Conservation (phyloP, 2,329 filamentous ascomycete species). For the Verticillium alfalfae region DNA sequence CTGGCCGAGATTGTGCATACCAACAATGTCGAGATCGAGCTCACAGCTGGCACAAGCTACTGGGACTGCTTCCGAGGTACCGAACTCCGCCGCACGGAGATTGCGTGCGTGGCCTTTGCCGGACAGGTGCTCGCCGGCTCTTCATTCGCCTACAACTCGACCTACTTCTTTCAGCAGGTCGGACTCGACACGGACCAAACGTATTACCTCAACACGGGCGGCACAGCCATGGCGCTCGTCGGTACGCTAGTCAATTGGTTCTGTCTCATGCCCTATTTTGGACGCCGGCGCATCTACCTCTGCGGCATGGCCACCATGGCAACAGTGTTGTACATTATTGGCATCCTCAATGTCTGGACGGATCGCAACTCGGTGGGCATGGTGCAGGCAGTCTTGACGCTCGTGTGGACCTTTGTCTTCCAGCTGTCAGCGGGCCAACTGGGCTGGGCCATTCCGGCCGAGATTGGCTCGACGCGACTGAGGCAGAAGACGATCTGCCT, state of each 20-base stretch:
- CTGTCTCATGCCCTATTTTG: slow-evolving; percentile 26
- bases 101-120: slow-evolving; percentile 21
- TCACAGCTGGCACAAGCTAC: slow-evolving; percentile 26
- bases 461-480: slow-evolving; percentile 22
- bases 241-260: slow-evolving; percentile 40
- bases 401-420: slow-evolving; percentile 8
- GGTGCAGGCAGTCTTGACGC: slow-evolving; percentile 22
- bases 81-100: slow-evolving; percentile 29
- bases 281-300: slow-evolving; percentile 38
- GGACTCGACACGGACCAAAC: slow-evolving; percentile 21
- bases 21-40: slow-evolving; percentile 26
- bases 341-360: slow-evolving; percentile 26
- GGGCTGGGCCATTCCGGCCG: slow-evolving; percentile 18
- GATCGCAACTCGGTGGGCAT: slow-evolving; percentile 27
- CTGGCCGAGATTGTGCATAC: slow-evolving; percentile 37
- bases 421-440: slow-evolving; percentile 11
- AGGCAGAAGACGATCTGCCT: slow-evolving; percentile 25
- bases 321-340: slow-evolving; percentile 31
- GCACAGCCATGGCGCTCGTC: slow-evolving; percentile 30
- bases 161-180: slow-evolving; percentile 29
- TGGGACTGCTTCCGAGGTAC: slow-evolving; percentile 32
- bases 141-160: slow-evolving; percentile 27
- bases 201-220: slow-evolving; percentile 31
- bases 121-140: slow-evolving; percentile 19
- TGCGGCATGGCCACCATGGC: slow-evolving; percentile 35